Conservation (phyloP, 73 alveolate species). For the Paramecium biaurelia region DNA sequence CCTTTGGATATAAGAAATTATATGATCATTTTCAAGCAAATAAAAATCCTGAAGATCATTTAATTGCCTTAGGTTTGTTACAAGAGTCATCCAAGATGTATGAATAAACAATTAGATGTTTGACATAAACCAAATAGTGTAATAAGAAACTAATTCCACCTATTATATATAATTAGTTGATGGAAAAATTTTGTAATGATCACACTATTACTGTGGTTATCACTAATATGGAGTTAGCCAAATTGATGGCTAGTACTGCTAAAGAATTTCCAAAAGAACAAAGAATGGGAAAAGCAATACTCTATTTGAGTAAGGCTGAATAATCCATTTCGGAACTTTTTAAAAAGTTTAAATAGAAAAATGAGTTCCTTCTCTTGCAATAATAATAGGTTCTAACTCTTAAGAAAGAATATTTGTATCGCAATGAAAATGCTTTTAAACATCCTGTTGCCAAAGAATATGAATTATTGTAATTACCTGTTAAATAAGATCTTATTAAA, state of each 20-base stretch:
- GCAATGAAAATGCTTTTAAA: neutral
- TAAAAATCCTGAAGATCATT: neutral
- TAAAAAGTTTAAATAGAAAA: neutral
- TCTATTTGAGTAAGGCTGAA: neutral
- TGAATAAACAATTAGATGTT: neutral
- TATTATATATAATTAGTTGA: neutral
- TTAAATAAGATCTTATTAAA: neutral
- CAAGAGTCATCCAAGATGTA: neutral
- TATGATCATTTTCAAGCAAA: neutral
- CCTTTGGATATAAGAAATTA: slow-evolving; percentile 5
- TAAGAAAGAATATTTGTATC: neutral
- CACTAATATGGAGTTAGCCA: neutral
- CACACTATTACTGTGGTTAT: neutral
- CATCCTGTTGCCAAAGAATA: neutral
- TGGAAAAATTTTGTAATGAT: neutral
- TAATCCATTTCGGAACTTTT: neutral
- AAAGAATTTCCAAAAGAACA: neutral
- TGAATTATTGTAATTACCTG: neutral
- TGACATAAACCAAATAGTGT: neutral
- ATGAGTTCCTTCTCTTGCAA: neutral
- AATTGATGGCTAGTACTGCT: neutral
- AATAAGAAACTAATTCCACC: neutral
- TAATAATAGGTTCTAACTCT: neutral
- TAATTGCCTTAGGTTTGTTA: neutral
- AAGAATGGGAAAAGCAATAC: slow-evolving; percentile 13